These are phyloP conservation scores for Rhodofomes roseus DNA, from an alignment of 1,284 basidiomycete species.

Conservation along the genomic window DNA sequence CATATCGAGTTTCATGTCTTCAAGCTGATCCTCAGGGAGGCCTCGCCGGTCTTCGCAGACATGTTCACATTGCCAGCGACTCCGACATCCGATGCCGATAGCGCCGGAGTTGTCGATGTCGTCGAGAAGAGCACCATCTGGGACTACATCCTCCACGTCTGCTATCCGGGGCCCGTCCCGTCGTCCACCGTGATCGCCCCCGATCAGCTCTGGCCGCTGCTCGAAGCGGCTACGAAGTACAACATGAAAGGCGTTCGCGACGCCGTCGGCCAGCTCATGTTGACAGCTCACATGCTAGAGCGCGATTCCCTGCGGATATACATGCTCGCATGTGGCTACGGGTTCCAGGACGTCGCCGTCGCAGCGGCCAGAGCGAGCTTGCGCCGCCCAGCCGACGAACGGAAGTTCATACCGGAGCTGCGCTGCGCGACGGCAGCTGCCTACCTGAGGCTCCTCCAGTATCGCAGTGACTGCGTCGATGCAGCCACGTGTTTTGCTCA, in stretches of 20 bases:
- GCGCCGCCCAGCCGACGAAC: neutral
- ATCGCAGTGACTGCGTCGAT: too few relatives aligned
- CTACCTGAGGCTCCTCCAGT: too few relatives aligned
- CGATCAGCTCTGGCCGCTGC: neutral
- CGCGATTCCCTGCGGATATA: neutral
- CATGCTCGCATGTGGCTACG: neutral
- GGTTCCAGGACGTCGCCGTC: neutral
- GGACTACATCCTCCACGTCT: neutral
- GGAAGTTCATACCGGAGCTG: too few relatives aligned
- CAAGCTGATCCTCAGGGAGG: conserved; percentile 26
- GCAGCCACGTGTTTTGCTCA: too few relatives aligned
- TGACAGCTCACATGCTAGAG: neutral
- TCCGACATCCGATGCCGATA: neutral
- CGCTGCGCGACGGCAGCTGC: too few relatives aligned
- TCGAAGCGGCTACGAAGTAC: neutral
- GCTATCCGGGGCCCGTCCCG: neutral
- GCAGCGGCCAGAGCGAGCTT: neutral
- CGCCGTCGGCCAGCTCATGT: neutral
- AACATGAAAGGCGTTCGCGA: neutral
- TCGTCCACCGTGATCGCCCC: neutral
- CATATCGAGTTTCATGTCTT: conserved; percentile 28
- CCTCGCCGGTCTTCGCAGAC: conserved; percentile 10
- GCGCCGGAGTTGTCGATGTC: neutral
- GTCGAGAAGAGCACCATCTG: neutral
- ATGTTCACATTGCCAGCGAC: neutral